Conservation (phyloP, 371 early-diverging fungal species). For the Syncephalastrum monosporum region DNA sequence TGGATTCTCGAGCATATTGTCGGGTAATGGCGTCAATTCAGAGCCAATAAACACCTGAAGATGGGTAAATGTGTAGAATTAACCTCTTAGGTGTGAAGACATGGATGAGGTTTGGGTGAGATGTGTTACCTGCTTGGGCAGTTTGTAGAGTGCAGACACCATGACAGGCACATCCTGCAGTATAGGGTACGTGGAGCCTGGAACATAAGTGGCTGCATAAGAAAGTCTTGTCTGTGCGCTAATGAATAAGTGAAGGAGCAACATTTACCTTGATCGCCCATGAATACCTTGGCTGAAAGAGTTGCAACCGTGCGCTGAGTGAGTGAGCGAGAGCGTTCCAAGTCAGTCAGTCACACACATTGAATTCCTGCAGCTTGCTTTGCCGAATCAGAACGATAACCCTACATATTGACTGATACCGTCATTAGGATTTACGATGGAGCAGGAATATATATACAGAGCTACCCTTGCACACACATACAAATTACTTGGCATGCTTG, state of each 20-base stretch:
- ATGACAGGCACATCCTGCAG: conserved; percentile 53
- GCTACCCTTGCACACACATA: no score
- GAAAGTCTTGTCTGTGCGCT: background rate
- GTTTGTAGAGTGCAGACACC: conserved; percentile 48
- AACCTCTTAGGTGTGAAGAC: background rate
- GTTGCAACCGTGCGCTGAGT: no score
- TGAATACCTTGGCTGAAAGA: background rate
- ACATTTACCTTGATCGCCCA: conserved; percentile 20
- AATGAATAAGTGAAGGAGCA: background rate
- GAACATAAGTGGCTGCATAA: background rate
- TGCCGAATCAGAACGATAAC: no score
- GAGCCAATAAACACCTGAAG: conserved; percentile 28
- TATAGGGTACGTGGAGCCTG: conserved; percentile 51
- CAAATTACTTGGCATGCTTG: no score
- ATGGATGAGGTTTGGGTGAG: background rate
- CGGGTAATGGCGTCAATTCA: conserved; percentile 37
- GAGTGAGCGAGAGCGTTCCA: no score
- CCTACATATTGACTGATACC: no score
- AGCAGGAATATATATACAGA: no score
- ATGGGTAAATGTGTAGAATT: background rate
- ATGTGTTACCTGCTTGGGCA: conserved; percentile 46
- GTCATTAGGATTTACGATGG: no score
- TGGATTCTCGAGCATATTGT: conserved; percentile 30
- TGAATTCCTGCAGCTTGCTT: no score
- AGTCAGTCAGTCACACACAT: no score